These are phyloP conservation scores for Boletus reticuloceps DNA, from an alignment of 768 basidiomycete species.

Conservation along the genomic window DNA sequence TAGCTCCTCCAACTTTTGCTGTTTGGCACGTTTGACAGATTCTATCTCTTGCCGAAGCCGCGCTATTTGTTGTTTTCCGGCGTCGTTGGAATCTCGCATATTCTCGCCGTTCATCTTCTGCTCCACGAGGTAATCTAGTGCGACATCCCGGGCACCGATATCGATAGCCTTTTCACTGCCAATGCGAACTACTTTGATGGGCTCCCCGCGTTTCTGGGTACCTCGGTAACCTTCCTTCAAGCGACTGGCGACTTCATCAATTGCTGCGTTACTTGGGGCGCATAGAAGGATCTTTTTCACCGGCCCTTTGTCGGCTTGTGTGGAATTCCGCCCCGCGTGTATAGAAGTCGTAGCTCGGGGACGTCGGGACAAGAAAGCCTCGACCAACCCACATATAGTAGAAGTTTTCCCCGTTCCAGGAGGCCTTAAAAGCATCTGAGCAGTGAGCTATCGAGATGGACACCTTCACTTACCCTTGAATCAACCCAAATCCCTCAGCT, in stretches of 20 bases:
- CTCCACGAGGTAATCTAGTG: slow-evolving; percentile 84
- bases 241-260: slow-evolving; percentile 91
- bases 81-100: slow-evolving; percentile 44
- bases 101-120: slow-evolving; percentile 55
- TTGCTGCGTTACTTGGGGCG: slow-evolving; percentile 97
- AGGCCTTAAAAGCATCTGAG: slow-evolving; percentile 51
- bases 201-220: slow-evolving; percentile 48
- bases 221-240: slow-evolving; percentile 76
- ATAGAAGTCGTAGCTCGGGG: slow-evolving; percentile 46
- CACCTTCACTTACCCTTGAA: slow-evolving; percentile 78
- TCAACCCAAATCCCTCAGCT: slow-evolving; percentile 78
- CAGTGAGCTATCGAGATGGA: not conserved
- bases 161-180: slow-evolving; percentile 77
- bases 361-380: slow-evolving; percentile 70
- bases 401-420: slow-evolving; percentile 99
- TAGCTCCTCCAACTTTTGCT: slow-evolving; percentile 62
- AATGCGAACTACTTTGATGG: slow-evolving; percentile 85
- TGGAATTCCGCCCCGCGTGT: slow-evolving; percentile 42
- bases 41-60: slow-evolving; percentile 66
- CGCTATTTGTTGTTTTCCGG: slow-evolving; percentile 57
- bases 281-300: slow-evolving; percentile 83
- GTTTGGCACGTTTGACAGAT: slow-evolving; percentile 56
- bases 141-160: slow-evolving; percentile 77
- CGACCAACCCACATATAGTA: slow-evolving; percentile 93
- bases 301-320: slow-evolving; percentile 40